A percentile compares a stretch with the other conserved stretches of the same genome.
Evolutionary conservation across 768 basidiomycete genomes (phyloP).

Genomic region (Russula earlei): DNA sequence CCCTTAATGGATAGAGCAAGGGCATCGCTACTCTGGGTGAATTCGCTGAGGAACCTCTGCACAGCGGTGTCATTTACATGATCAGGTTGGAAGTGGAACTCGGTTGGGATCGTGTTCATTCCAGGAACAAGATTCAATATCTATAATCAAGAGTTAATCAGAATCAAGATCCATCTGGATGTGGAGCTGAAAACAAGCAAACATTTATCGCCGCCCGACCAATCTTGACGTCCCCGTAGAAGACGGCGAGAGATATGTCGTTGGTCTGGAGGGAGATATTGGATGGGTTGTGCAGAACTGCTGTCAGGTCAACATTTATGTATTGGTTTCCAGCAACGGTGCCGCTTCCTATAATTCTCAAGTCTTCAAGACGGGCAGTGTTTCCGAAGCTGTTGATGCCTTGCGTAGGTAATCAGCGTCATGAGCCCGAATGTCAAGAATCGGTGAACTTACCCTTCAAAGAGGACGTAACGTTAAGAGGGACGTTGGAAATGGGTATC

Average conservation of each 20-base stretch:
- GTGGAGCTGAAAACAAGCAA: slow-evolving; percentile 21
- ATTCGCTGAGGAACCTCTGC: slow-evolving; percentile 50
- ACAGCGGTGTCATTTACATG: slow-evolving; percentile 59
- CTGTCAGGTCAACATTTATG: slow-evolving; percentile 47
- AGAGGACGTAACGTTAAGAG: slow-evolving; percentile 48
- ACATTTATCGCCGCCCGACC: slow-evolving; percentile 54
- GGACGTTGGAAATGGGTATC: slow-evolving; percentile 54
- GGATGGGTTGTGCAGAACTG: slow-evolving; percentile 55
- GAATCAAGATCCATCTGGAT: not conserved
- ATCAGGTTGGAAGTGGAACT: slow-evolving; percentile 61
- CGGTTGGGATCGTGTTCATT: slow-evolving; percentile 39
- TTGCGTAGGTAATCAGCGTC: slow-evolving; percentile 18
- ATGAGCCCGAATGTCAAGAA: not conserved
- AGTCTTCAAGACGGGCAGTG: slow-evolving; percentile 42
- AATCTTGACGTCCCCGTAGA: slow-evolving; percentile 45
- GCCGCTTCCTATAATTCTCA: slow-evolving; percentile 56
- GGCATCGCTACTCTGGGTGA: slow-evolving; percentile 42
- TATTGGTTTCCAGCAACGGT: slow-evolving; percentile 51
- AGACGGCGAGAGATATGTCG: slow-evolving; percentile 47
- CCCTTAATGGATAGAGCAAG: slow-evolving; percentile 51
- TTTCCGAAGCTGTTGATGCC: slow-evolving; percentile 55
- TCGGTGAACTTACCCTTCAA: slow-evolving; percentile 34
- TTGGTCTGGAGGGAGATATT: slow-evolving; percentile 55
- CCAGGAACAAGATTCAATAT: slow-evolving; percentile 51
- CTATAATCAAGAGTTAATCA: slow-evolving; percentile 33